These are phyloP conservation scores for Scorias spongiosa DNA, from an alignment of 2,329 filamentous ascomycete genomes.

Conservation along the genomic window DNA sequence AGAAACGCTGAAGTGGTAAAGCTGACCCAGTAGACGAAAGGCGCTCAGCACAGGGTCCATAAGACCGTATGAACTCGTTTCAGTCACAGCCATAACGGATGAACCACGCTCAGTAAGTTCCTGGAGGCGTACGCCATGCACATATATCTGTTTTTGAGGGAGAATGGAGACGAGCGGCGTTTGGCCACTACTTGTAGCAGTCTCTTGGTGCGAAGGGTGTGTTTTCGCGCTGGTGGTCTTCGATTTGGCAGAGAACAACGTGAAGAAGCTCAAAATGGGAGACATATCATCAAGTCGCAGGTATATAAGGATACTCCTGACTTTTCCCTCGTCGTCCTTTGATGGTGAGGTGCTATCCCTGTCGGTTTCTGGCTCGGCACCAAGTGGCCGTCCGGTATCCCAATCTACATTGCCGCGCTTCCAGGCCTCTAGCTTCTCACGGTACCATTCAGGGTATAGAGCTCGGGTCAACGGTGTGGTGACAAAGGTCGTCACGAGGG, in stretches of 20 bases:
- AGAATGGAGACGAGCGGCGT: conserved; percentile 1
- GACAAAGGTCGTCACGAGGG: conserved; percentile 67
- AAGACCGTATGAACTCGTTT: conserved; percentile 51
- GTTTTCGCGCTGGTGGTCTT: conserved; percentile 21
- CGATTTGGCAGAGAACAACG: conserved; percentile 48
- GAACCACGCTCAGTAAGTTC: conserved; percentile 86
- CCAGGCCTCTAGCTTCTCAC: conserved; percentile 57
- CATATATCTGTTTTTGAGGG: conserved; percentile 41
- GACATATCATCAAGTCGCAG: conserved; percentile 75
- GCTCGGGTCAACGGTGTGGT: conserved; percentile 62
- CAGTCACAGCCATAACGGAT: conserved; percentile 85
- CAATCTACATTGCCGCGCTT: conserved; percentile 82
- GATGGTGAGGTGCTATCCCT: conserved; percentile 25
- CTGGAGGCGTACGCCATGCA: conserved; percentile 67
- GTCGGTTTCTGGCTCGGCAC: conserved; percentile 13
- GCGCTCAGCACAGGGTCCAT: conserved; percentile 77
- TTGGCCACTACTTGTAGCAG: conserved; percentile 8
- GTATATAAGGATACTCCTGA: conserved; percentile 61
- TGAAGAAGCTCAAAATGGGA: conserved; percentile 67
- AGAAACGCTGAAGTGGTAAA: conserved; percentile 69
- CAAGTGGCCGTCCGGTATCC: conserved; percentile 45
- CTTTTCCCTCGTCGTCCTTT: conserved; percentile 35
- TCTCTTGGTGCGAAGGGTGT: conserved; percentile 21
- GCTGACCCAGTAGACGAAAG: conserved; percentile 73
- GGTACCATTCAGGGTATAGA: conserved; percentile 66